Evolutionary conservation across 2,329 filamentous ascomycete genomes (phyloP).

Genomic region (Neophaeococcomyces mojaviensis): DNA sequence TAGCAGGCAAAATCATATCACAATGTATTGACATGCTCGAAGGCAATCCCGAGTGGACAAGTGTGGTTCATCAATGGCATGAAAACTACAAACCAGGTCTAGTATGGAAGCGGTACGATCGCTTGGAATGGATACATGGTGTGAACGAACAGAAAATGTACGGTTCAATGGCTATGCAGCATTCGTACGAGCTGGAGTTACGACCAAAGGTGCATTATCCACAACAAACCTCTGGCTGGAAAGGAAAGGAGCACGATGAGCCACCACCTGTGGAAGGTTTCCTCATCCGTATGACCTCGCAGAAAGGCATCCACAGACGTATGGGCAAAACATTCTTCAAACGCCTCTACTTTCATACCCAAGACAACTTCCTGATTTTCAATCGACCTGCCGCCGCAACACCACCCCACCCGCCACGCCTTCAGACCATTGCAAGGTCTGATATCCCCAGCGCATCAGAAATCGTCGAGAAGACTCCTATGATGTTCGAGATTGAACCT

Average conservation of each 20-base stretch:
- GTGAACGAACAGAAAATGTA: constrained; percentile 62
- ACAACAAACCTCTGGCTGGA: constrained; percentile 36
- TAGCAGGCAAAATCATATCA: constrained; percentile 49
- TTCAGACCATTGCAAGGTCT: constrained; percentile 36
- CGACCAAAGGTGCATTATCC: constrained; percentile 60
- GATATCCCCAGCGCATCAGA: constrained; percentile 48
- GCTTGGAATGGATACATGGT: constrained; percentile 61
- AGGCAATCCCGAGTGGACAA: constrained; percentile 50
- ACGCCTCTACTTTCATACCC: constrained; percentile 56
- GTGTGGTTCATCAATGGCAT: constrained; percentile 53
- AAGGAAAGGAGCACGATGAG: constrained; percentile 41
- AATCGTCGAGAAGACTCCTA: constrained; percentile 50
- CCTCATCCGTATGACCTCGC: constrained; percentile 56
- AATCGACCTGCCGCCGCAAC: constrained; percentile 52
- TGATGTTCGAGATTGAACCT: constrained; percentile 56
- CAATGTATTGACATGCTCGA: constrained; percentile 53
- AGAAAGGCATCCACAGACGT: constrained; percentile 51
- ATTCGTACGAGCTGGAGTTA: constrained; percentile 59
- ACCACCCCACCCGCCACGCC: constrained; percentile 52
- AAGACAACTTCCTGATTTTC: constrained; percentile 58
- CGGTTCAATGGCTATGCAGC: constrained; percentile 59
- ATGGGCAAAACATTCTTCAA: constrained; percentile 58
- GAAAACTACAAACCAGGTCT: constrained; percentile 54
- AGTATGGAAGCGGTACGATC: constrained; percentile 62
- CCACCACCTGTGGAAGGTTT: constrained; percentile 60